These are phyloP conservation scores for Colletotrichum somersetense DNA, from an alignment of 2,329 filamentous ascomycete genomes.

Conservation along the genomic window DNA sequence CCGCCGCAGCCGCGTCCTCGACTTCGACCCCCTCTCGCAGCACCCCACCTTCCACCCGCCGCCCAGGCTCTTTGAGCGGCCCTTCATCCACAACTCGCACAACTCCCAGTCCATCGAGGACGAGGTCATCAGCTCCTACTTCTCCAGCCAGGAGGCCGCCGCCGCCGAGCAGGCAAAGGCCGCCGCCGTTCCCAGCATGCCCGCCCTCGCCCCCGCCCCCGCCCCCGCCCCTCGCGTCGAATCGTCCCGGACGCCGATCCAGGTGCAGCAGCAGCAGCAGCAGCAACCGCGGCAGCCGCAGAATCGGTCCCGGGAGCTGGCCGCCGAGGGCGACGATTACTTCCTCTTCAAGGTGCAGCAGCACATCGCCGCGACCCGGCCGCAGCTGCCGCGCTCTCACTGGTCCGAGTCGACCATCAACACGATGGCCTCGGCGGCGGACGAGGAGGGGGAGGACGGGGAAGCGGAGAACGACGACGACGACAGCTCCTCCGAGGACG, in stretches of 20 bases:
- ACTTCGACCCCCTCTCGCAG: constrained; percentile 42
- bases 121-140: constrained; percentile 40
- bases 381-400: constrained; percentile 51
- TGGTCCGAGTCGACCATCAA: constrained; percentile 59
- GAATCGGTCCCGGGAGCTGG: constrained; percentile 23
- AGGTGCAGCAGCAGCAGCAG: constrained; percentile 28
- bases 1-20: constrained; percentile 36
- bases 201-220: constrained; percentile 30
- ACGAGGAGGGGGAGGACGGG: constrained; percentile 30
- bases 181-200: constrained; percentile 32
- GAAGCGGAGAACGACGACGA: constrained; percentile 26
- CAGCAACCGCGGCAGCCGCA: too few species aligned
- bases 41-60: constrained; percentile 43
- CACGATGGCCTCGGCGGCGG: constrained; percentile 29
- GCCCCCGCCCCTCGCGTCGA: constrained; percentile 37
- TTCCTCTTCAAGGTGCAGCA: constrained; percentile 44
- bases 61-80: constrained; percentile 41
- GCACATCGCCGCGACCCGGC: constrained; percentile 31
- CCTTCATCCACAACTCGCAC: constrained; percentile 41
- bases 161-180: constrained; percentile 24
- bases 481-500: constrained; percentile 30
- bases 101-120: constrained; percentile 35
- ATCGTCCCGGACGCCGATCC: constrained; percentile 40
- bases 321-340: constrained; percentile 42
- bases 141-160: constrained; percentile 25